Evolutionary conservation across 768 basidiomycete genomes (phyloP).

Genomic region (Dentipellis sp.): DNA sequence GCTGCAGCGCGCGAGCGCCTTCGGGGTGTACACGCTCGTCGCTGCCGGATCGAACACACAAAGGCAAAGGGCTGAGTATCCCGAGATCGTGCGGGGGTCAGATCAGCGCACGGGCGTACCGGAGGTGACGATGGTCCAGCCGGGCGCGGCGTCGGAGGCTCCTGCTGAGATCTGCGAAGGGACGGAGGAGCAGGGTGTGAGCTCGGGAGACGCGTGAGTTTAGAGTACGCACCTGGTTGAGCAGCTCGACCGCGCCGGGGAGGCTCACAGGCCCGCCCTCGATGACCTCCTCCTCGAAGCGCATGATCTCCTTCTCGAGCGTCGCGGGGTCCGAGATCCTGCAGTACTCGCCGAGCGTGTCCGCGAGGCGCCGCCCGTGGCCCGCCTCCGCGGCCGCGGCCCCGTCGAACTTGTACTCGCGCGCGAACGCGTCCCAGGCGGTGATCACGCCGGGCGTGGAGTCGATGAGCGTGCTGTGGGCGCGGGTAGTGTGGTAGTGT

Average conservation of each 20-base stretch:
- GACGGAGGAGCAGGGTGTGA: neutral
- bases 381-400: conserved; percentile 43
- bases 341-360: conserved; percentile 68
- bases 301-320: conserved; percentile 55
- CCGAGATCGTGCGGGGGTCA: conserved; percentile 50
- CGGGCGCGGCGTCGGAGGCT: conserved; percentile 21
- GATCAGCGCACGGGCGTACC: conserved; percentile 70
- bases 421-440: conserved; percentile 67
- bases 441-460: conserved; percentile 77
- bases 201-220: no score
- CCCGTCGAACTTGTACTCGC: conserved; percentile 46
- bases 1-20: conserved; percentile 54
- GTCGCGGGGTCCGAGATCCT: conserved; percentile 45
- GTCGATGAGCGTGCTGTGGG: conserved; percentile 59
- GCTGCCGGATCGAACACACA: conserved; percentile 35
- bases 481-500: neutral
- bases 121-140: conserved; percentile 84
- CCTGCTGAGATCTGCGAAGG: conserved; percentile 14
- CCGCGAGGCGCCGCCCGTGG: conserved; percentile 69
- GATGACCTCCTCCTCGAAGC: conserved; percentile 74
- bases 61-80: conserved; percentile 31
- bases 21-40: conserved; percentile 59
- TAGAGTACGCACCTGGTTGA: conserved; percentile 38
- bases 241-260: conserved; percentile 52
- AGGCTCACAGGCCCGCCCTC: conserved; percentile 52